phyloP scores from a whole-genome alignment of 192 early-diverging fungal species.

The Backusella tarrabulga region DNA sequence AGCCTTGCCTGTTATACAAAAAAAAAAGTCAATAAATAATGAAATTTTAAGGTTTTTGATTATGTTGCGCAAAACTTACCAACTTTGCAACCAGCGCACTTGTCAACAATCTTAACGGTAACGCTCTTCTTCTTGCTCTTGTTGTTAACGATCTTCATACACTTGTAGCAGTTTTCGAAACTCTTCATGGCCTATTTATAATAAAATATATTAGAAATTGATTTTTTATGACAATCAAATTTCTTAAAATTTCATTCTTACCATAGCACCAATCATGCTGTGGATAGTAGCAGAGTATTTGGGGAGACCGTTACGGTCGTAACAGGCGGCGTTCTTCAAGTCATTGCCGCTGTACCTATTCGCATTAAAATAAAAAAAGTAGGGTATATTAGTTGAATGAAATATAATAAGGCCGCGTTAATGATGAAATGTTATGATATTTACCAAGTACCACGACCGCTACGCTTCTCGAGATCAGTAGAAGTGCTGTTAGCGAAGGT shows the following conservation, averaged over 20 bases:
- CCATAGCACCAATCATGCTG: conserved; percentile 38
- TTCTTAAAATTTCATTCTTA: background rate
- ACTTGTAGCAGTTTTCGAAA: conserved; percentile 38
- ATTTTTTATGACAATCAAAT: background rate
- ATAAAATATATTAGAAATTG: background rate
- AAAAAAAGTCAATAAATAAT: background rate
- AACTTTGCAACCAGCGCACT: conserved; percentile 31
- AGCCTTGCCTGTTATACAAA: conserved; percentile 6
- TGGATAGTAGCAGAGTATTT: conserved; percentile 24
- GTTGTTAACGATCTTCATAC: conserved; percentile 36
- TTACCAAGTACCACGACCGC: conserved; percentile 27
- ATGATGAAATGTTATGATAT: background rate
- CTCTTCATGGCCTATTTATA: conserved; percentile 25
- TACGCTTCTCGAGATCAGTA: conserved; percentile 21
- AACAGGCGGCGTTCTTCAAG: conserved; percentile 41
- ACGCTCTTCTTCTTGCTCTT: conserved; percentile 20
- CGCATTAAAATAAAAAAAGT: background rate
- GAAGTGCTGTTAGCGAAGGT: conserved; percentile 1
- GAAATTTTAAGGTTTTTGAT: background rate
- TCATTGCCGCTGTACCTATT: conserved; percentile 31
- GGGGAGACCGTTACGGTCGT: conserved; percentile 29
- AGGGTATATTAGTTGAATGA: background rate
- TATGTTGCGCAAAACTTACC: conserved; percentile 10
- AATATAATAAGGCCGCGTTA: background rate
- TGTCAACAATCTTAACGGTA: conserved; percentile 36